Percentiles rank a stretch among this genome's conserved stretches.
phyloP scores from a whole-genome alignment of 768 basidiomycete species.

The Amanita fuliginea region DNA sequence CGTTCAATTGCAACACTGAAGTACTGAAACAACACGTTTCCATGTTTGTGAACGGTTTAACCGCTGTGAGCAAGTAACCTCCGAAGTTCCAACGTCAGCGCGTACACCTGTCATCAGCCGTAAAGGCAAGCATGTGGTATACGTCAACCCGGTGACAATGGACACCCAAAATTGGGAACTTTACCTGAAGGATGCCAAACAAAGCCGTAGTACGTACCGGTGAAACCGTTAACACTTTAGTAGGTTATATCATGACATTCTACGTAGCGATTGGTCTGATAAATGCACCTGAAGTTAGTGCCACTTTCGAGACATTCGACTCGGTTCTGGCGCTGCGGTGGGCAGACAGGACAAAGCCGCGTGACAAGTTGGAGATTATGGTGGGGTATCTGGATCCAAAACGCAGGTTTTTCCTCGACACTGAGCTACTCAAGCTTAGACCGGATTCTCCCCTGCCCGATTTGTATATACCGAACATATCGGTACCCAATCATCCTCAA shows the following conservation, averaged over 20 bases:
- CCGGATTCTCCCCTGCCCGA: not conserved
- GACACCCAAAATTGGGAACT: slow-evolving; percentile 38
- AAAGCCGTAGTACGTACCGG: slow-evolving; percentile 27
- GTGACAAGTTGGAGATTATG: slow-evolving; percentile 33
- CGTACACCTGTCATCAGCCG: slow-evolving; percentile 25
- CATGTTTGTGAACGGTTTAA: slow-evolving; percentile 88
- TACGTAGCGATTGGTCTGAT: not conserved
- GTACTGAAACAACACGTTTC: slow-evolving; percentile 57
- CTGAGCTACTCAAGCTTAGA: not conserved
- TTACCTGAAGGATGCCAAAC: slow-evolving; percentile 29
- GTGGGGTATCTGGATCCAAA: slow-evolving; percentile 28
- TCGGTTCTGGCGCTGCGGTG: slow-evolving; percentile 37
- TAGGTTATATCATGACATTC: slow-evolving; percentile 21
- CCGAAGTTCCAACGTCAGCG: slow-evolving; percentile 16
- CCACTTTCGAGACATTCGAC: slow-evolving; percentile 83
- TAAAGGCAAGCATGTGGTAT: slow-evolving; percentile 54
- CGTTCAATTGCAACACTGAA: slow-evolving; percentile 53
- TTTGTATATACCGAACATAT: slow-evolving; percentile 17
- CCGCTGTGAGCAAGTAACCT: slow-evolving; percentile 53
- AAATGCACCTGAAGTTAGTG: slow-evolving; percentile 40
- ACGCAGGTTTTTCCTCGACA: slow-evolving; percentile 20
- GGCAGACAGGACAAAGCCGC: slow-evolving; percentile 37
- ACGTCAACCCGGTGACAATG: slow-evolving; percentile 78
- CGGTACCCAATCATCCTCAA: slow-evolving; percentile 8
- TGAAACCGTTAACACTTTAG: slow-evolving; percentile 49